Base-by-base conservation (phyloP, 768 basidiomycete species). In the Fomitopsis serialis region DNA sequence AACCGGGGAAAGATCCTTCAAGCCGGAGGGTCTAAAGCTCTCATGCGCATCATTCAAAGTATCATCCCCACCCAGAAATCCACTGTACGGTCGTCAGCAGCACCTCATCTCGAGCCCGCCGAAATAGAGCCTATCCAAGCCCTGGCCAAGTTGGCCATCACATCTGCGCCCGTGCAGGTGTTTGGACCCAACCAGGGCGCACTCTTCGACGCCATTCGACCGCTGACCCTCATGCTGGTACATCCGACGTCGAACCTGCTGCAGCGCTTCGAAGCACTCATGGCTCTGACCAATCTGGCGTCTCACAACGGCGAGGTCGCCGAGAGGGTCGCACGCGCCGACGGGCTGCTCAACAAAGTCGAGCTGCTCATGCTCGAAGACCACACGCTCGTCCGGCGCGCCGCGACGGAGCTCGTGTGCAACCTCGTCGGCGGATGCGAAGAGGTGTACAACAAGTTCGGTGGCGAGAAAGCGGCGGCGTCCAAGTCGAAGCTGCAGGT, bases 201-300 rank as follows among this genome's bases (percentile, higher is more conserved):
- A 2, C 76, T 88, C 29, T 81, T 86, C 62, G 92, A 98, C 64
- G 84, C 84, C n/a, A 82, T 97, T 52, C 79, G 85, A 2, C 94
- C 94, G 0, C 74, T 98, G 47, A 80, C 87, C 9, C 64, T 82
- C 25, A 72, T 97, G 52, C 74, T 98, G 34, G 78, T 81, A 37
- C 83, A 88, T 63, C 70, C 81, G 1, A 77, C 81, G 0, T 80
- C 91, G 9, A 84, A 71, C 44, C 78, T 89, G 32, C 73, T 98
- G 6, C 92, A 97, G 63, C 79, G 80, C 37, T 99, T 99, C 62
- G 97, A 99, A 68, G 84, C 85, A 3, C 75, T 95, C 61, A 98
- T 98, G 96, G 95, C 93, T 1, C 76, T 99, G 49, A 99, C 97
- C 8, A 99, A 99, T 66, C 72, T 98, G 42, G 85, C 96, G 0